Base-by-base conservation (phyloP, 192 early-diverging fungal genomes). In the Coemansia sp. region DNA sequence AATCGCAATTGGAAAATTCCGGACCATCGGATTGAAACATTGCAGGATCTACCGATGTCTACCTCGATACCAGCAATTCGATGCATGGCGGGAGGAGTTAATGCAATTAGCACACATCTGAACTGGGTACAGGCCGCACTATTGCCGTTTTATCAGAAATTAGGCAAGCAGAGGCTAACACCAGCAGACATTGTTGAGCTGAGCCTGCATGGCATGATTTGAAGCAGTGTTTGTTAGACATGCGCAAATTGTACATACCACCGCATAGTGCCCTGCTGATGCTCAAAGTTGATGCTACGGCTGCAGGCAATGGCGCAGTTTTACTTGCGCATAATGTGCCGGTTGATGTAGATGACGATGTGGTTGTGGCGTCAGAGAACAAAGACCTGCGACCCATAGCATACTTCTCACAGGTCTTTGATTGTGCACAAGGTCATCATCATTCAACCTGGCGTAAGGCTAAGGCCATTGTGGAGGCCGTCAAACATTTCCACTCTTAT, bases 391-490 rank as follows among this genome's bases (percentile, higher is more conserved):
- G 54, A 5, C 66, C 63, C 5, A 70, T 73, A 0, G 71, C 67
- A 10, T 78, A 58, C 52, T 78, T 61, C 60, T 72, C 63, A 5
- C 36, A 23, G 3, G 61, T 51, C 0, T 78, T 78, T 51, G 63
- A 54, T 27, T 59, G 76, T 1, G 54, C 39, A 17, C 39, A 46
- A 17, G 39, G 39, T 0, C 11, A 46, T 17, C 39, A 46, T 0
- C 71, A 68, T 9, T 62, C 70, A 0, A 63, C 66, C 0, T 78
- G 64, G 59, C 54, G 59, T 2, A 67, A 78, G 57, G 66, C 71
- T 0, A 63, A 51, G 3, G 71, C 70, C 0, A 59, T 70, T 0
- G 20, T 58, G 1, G 57, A 65, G 33, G 54, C 70, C 1, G 71
- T 67, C 20, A 59, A 60, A 22, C 46, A 69, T 25, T 73, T 78